phyloP scores from a whole-genome alignment of 2,329 filamentous ascomycete genomes.

The Diplocarpon rosae region DNA sequence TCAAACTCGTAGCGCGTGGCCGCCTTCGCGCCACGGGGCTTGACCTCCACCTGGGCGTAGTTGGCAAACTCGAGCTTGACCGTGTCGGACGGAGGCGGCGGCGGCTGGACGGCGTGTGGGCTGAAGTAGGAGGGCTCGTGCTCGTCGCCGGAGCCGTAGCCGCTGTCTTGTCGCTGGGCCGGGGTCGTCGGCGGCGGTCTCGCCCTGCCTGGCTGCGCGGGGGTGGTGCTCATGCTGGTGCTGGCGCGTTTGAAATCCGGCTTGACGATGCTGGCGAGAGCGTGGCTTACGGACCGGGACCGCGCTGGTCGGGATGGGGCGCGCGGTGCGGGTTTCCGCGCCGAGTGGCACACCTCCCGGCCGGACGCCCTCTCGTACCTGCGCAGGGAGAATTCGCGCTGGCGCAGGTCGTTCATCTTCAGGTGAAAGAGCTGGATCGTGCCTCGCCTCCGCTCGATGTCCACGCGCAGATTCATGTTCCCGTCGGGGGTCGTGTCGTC shows the following conservation, averaged over 20 bases:
- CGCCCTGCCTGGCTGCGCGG: no score
- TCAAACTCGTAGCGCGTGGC: constrained; percentile 80
- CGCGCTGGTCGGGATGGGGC: constrained; percentile 29
- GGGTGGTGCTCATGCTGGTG: constrained; percentile 6
- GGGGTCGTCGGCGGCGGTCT: constrained; percentile 9
- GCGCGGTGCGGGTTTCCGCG: constrained; percentile 54
- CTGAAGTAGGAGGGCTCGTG: constrained; percentile 8
- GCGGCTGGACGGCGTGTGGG: constrained; percentile 23
- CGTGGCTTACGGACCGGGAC: constrained; percentile 48
- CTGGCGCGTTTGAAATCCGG: constrained; percentile 35
- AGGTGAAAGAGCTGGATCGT: constrained; percentile 78
- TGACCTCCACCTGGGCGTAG: constrained; percentile 84
- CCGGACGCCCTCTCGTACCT: constrained; percentile 90
- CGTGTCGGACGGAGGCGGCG: constrained; percentile 50
- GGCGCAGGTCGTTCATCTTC: constrained; percentile 83
- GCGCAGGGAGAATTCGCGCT: constrained; percentile 79
- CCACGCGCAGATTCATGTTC: constrained; percentile 91
- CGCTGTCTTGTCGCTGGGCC: constrained; percentile 36
- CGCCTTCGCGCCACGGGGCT: constrained; percentile 52
- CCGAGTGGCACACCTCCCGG: constrained; percentile 80
- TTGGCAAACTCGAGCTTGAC: constrained; percentile 94
- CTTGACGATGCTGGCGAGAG: constrained; percentile 33
- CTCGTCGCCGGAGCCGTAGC: constrained; percentile 37
- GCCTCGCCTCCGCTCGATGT: constrained; percentile 57
- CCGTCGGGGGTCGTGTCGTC: constrained; percentile 85